These are phyloP conservation scores for Pholiota molesta DNA, from an alignment of 768 basidiomycete genomes.

Conservation along the genomic window DNA sequence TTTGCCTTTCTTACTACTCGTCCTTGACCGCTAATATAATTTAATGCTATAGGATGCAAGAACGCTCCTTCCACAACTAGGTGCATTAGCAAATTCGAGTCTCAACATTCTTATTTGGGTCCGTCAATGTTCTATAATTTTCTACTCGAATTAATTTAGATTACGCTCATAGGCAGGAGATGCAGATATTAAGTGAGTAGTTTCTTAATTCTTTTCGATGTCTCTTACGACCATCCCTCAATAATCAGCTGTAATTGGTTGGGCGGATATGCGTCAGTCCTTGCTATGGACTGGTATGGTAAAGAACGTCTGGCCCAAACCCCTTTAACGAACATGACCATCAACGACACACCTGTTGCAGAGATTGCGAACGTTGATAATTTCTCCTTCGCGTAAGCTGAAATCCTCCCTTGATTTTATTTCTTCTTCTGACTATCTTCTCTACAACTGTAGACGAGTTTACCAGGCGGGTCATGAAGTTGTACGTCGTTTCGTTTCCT, in stretches of 20 bases:
- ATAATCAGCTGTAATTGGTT: conserved; percentile 48
- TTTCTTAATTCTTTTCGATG: too few relatives aligned
- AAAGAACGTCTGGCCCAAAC: conserved; percentile 38
- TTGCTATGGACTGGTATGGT: conserved; percentile 51
- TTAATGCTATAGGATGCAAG: conserved; percentile 46
- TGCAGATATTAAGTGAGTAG: conserved; percentile 51
- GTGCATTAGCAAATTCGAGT: conserved; percentile 46
- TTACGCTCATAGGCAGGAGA: conserved; percentile 41
- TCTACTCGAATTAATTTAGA: not conserved
- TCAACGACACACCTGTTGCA: conserved; percentile 53
- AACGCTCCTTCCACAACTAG: conserved; percentile 52
- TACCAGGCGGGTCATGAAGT: conserved; percentile 65
- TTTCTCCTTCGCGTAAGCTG: conserved; percentile 66
- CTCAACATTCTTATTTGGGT: conserved; percentile 52
- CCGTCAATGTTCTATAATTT: conserved; percentile 1
- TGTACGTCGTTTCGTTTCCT: conserved; percentile 39
- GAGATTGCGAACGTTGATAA: conserved; percentile 67
- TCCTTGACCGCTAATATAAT: not conserved
- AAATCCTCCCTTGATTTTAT: not conserved
- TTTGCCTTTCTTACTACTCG: not conserved
- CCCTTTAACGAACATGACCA: conserved; percentile 57
- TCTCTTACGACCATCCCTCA: not conserved
- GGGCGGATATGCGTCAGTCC: conserved; percentile 44
- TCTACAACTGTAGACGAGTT: conserved; percentile 43
- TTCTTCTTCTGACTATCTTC: not conserved